Evolutionary conservation across 2,329 filamentous ascomycete species (phyloP).

Genomic region (Thermochaetoides dissita): DNA sequence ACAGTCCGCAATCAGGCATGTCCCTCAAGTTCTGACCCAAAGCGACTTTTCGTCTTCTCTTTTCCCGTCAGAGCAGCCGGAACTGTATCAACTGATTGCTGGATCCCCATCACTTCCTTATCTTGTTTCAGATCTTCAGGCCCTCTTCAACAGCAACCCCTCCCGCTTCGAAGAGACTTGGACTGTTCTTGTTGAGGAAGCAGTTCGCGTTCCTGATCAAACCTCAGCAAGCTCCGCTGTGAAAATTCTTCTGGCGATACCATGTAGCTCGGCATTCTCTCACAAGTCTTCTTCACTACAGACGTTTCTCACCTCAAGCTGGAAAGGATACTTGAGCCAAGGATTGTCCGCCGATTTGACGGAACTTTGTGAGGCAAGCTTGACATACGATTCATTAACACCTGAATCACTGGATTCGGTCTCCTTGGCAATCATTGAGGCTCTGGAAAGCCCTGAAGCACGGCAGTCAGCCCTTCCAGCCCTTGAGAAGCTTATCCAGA

Average conservation of each 20-base stretch:
- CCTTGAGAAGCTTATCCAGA: conserved; percentile 34
- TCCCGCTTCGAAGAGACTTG: conserved; percentile 29
- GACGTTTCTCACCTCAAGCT: conserved; percentile 28
- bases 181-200: conserved; percentile 27
- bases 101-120: conserved; percentile 54
- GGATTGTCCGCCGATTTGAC: conserved; percentile 20
- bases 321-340: conserved; percentile 24
- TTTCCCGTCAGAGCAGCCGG: conserved; percentile 35
- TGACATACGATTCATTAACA: conserved; percentile 29
- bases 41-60: conserved; percentile 27
- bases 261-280: conserved; percentile 26
- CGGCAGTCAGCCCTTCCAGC: conserved; percentile 25
- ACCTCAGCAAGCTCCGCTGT: conserved; percentile 19
- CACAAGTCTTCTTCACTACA: conserved; percentile 30
- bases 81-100: conserved; percentile 45
- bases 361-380: conserved; percentile 34
- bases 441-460: conserved; percentile 13
- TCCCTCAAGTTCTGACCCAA: conserved; percentile 25
- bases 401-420: conserved; percentile 20
- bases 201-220: conserved; percentile 24
- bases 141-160: conserved; percentile 30
- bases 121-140: conserved; percentile 51
- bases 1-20: conserved; percentile 25
- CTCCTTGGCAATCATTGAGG: conserved; percentile 17
- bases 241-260: conserved; percentile 34